Evolutionary conservation across 2,329 filamentous ascomycete genomes (phyloP).

Genomic region (Penicillium sp.): DNA sequence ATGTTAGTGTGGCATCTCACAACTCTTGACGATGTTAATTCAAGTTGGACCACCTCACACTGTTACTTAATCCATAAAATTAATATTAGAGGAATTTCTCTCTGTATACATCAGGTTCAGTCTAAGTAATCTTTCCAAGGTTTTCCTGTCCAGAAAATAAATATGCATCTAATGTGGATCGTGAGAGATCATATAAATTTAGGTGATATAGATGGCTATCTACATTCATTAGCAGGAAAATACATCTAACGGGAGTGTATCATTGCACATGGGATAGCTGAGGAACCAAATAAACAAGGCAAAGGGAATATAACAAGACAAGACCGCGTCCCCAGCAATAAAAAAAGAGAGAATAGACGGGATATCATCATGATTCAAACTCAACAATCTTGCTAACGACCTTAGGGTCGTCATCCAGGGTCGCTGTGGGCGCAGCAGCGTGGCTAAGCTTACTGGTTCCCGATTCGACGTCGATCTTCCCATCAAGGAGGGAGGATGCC

Average conservation of each 20-base stretch:
- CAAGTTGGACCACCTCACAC: not conserved
- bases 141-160: not conserved
- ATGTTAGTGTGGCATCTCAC: constrained; percentile 19
- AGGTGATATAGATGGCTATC: not conserved
- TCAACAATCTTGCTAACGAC: constrained; percentile 42
- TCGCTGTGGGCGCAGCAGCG: constrained; percentile 8
- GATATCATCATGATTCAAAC: constrained; percentile 32
- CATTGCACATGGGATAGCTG: not conserved
- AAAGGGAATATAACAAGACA: constrained; percentile 1
- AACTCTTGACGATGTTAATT: constrained; percentile 18
- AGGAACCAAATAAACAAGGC: not conserved
- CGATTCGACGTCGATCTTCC: constrained; percentile 18
- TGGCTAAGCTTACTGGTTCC: constrained; percentile 6
- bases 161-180: not conserved
- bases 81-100: not conserved
- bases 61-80: not conserved
- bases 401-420: constrained; percentile 23
- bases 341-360: not conserved
- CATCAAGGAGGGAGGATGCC: constrained; percentile 28
- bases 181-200: not conserved
- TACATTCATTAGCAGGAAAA: not conserved
- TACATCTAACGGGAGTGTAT: not conserved
- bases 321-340: not conserved
- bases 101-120: not conserved
- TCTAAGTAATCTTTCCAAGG: no score